Conservation (phyloP, 768 basidiomycete species). For the Galerina marginata region DNA sequence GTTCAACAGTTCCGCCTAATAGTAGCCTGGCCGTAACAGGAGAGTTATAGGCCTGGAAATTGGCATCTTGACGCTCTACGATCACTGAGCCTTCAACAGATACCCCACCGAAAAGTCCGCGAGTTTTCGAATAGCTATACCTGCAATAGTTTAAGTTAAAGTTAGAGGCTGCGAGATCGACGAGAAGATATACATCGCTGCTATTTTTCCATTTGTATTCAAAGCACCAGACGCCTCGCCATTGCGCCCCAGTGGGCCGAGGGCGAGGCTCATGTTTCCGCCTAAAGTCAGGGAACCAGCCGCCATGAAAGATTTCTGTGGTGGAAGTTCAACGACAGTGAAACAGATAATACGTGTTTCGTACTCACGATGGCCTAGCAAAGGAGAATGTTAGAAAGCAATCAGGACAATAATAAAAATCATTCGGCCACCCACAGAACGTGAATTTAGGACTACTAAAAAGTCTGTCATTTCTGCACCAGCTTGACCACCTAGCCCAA, state of each 20-base stretch:
- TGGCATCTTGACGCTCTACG: constrained; percentile 93
- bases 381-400: constrained; percentile 5
- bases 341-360: not conserved
- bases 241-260: constrained; percentile 93
- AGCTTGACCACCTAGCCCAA: constrained; percentile 85
- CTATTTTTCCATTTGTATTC: constrained; percentile 84
- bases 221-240: constrained; percentile 90
- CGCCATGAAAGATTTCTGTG: constrained; percentile 87
- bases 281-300: constrained; percentile 90
- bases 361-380: constrained; percentile 66
- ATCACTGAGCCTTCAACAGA: constrained; percentile 91
- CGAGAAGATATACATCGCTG: constrained; percentile 73
- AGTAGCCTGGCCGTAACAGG: constrained; percentile 81
- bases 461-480: constrained; percentile 93
- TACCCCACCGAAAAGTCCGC: constrained; percentile 92
- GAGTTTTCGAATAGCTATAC: constrained; percentile 92
- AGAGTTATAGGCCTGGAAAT: constrained; percentile 77
- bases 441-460: constrained; percentile 85
- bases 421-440: constrained; percentile 54
- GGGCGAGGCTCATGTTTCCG: constrained; percentile 86
- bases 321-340: not conserved
- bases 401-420: not conserved
- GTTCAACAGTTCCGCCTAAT: constrained; percentile 74
- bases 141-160: constrained; percentile 37
- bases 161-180: not conserved